A percentile compares a stretch with the other conserved stretches of the same genome.
Conservation (phyloP, 495 filamentous ascomycete genomes). For the Aspergillus heteromorphus region DNA sequence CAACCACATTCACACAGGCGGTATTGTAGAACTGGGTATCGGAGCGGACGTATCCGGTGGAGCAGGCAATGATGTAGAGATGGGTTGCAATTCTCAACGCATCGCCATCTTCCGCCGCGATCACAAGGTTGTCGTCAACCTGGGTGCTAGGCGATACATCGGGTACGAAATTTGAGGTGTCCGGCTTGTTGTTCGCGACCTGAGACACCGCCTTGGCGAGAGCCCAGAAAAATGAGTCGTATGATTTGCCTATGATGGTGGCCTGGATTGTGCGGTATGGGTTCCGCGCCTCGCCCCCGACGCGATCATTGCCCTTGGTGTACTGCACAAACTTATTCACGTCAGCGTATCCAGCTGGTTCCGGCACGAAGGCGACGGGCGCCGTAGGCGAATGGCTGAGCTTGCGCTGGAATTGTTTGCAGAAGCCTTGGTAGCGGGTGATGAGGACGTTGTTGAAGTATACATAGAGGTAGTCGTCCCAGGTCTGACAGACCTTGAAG, state of each 20-base stretch:
- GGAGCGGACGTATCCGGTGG: conserved; percentile 29
- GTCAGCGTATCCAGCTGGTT: conserved; percentile 36
- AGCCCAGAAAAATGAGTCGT: conserved; percentile 32
- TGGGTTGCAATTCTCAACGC: conserved; percentile 42
- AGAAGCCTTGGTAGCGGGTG: conserved; percentile 41
- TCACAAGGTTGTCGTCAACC: conserved; percentile 33
- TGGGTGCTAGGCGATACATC: conserved; percentile 15
- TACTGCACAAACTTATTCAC: conserved; percentile 36
- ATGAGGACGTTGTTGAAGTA: conserved; percentile 80
- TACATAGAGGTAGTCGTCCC: conserved; percentile 89
- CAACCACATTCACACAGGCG: conserved; percentile 50
- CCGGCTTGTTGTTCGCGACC: conserved; percentile 17
- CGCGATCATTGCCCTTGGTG: conserved; percentile 29
- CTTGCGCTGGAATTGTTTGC: conserved; percentile 40
- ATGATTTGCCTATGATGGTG: conserved; percentile 34
- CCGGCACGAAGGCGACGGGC: conserved; percentile 30
- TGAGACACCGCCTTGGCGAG: conserved; percentile 38
- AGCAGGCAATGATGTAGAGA: conserved; percentile 42
- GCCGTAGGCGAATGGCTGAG: conserved; percentile 32
- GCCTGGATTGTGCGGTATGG: conserved; percentile 48
- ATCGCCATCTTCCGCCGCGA: conserved; percentile 37
- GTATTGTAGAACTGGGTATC: conserved; percentile 30
- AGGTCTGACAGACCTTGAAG: conserved; percentile 67
- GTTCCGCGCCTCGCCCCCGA: conserved; percentile 37
- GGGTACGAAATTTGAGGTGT: conserved; percentile 26